These are phyloP conservation scores for Tolypocladium album DNA, from an alignment of 2,329 filamentous ascomycete genomes.

Conservation along the genomic window DNA sequence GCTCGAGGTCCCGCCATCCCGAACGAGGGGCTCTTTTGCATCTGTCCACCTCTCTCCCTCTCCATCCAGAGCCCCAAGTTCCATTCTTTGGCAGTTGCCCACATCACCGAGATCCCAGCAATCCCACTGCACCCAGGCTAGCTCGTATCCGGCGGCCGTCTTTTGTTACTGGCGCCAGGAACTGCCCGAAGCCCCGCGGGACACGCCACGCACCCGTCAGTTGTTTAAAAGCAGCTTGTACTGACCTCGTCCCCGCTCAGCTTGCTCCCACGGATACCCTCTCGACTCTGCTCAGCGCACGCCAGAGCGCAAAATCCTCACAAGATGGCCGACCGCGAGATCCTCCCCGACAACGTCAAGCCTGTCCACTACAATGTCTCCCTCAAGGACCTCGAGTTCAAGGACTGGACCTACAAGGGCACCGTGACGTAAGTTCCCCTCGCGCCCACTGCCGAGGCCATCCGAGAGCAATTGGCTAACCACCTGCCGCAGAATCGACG, in stretches of 20 bases:
- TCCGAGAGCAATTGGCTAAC: background rate
- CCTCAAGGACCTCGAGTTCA: slow-evolving; percentile 71
- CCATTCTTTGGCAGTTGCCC: background rate
- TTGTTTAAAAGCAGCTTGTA: background rate
- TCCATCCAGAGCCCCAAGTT: background rate
- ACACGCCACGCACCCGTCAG: background rate
- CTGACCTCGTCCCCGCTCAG: background rate
- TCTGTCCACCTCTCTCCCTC: background rate
- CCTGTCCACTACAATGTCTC: slow-evolving; percentile 79
- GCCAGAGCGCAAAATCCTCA: slow-evolving; percentile 20
- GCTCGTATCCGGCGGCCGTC: background rate
- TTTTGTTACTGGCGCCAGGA: background rate
- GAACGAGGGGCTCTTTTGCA: background rate
- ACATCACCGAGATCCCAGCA: background rate
- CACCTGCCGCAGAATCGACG: slow-evolving; percentile 50
- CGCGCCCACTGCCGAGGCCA: background rate
- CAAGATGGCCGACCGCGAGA: slow-evolving; percentile 48
- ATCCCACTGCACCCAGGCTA: background rate
- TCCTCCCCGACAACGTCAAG: slow-evolving; percentile 57
- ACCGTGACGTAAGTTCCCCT: slow-evolving; percentile 44
- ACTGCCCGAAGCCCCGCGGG: background rate
- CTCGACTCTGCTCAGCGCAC: slow-evolving; percentile 24
- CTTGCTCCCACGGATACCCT: slow-evolving; percentile 14
- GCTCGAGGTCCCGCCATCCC: background rate
- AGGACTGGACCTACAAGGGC: slow-evolving; percentile 68